Evolutionary conservation across 768 basidiomycete species (phyloP), one percentile per base, ranked within the genome.

Genomic region (Pleurotus pulmonarius): DNA sequence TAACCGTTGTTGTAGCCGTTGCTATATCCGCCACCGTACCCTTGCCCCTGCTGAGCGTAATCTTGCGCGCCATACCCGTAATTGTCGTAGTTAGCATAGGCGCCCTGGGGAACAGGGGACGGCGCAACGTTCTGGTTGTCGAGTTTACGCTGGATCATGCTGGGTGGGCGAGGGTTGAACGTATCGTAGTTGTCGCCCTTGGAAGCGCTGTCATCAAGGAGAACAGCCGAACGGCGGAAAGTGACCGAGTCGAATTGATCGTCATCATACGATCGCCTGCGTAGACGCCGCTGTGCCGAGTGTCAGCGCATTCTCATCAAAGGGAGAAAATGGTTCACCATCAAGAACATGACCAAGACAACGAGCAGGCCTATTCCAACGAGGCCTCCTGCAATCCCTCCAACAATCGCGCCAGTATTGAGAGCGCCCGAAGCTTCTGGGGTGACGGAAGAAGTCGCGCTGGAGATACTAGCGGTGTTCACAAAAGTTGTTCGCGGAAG

Each of bases 181-280:
- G 51, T 53, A 7, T 53, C 51, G n/a, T 53, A 53, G 5, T 53
- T 53, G 20, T 37, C 20, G 0, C 77, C 73, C 24, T 67, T 69
- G 16, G 69, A 69, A 5, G 71, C 70, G 20, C 70, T 71, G 59
- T 86, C 85, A 46, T 82, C 73, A 22, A 84, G 70, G 20, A 88
- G 67, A 13, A 84, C 64, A n/a, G 80, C 81, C 15, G 88, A 89
- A 52, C 85, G 83, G 49, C 82, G 80, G 76, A 88, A 88, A 11
- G 79, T 78, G 46, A 70, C 67, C 1, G 84, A 69, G 59, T 83
- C 77, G 68, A 88, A 90, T 47, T 68, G 63, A 34, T 78, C 76
- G 0, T 72, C 72, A n/a, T 74, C 68, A 20, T 70, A 73, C 3
- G 51, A 53, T 41, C 51, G 51, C 60, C 73, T 71, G 48, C 75